A percentile compares a stretch with the other conserved stretches of the same genome.
Evolutionary conservation across 805 yeast species (phyloP).

Genomic region (Candida xiaguanensis): DNA sequence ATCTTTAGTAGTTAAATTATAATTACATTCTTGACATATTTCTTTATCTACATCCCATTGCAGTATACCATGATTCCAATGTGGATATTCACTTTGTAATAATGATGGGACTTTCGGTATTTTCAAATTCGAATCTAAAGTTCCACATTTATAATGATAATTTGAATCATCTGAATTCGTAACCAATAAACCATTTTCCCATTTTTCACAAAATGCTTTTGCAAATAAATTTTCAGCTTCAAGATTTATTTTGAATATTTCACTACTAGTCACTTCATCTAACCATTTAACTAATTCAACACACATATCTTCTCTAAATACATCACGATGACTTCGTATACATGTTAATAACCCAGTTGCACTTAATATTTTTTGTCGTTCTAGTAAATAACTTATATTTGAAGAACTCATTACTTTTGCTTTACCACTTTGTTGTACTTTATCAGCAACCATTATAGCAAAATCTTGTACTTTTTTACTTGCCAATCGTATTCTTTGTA

Average conservation of each 20-base stretch:
- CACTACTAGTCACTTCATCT: constrained; percentile 51
- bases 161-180: neutral
- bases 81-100: constrained; percentile 8
- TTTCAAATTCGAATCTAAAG: constrained; percentile 28
- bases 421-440: constrained; percentile 61
- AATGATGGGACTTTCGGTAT: constrained; percentile 34
- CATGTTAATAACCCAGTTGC: constrained; percentile 65
- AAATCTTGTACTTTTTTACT: constrained; percentile 62
- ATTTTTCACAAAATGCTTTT: constrained; percentile 54
- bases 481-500: constrained; percentile 57
- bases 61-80: constrained; percentile 40
- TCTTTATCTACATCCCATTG: constrained; percentile 46
- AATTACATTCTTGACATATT: constrained; percentile 46
- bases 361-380: constrained; percentile 52
- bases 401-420: constrained; percentile 62
- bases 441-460: constrained; percentile 68
- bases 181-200: constrained; percentile 49
- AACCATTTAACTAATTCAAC: constrained; percentile 70
- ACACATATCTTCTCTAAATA: constrained; percentile 77
- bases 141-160: constrained; percentile 26
- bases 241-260: constrained; percentile 47
- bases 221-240: constrained; percentile 50
- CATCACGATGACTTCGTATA: constrained; percentile 63
- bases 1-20: constrained; percentile 29
- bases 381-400: constrained; percentile 46